Evolutionary conservation across 768 basidiomycete species (phyloP).

Genomic region (Rhodotorula paludigena): DNA sequence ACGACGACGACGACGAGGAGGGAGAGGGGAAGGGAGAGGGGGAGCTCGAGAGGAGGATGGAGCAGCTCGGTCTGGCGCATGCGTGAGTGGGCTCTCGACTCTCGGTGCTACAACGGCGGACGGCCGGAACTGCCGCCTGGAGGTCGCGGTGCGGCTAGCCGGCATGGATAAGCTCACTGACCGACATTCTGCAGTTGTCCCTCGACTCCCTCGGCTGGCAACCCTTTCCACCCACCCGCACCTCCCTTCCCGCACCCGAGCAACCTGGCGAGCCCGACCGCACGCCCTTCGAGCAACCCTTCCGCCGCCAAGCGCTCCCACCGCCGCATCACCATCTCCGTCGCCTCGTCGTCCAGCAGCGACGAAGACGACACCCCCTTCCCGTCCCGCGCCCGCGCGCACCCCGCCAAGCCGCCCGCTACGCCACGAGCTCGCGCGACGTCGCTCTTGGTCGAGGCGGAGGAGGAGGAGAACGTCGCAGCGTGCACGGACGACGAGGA

Average conservation of each 20-base stretch:
- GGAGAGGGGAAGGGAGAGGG: not conserved
- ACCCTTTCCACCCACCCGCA: not conserved
- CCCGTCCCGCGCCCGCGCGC: not conserved
- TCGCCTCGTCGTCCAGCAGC: not conserved
- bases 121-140: too few relatives aligned
- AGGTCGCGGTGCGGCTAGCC: not conserved
- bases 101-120: too few relatives aligned
- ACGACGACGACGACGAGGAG: not conserved
- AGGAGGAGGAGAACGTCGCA: conserved; percentile 2
- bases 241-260: too few relatives aligned
- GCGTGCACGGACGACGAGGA: conserved; percentile 15
- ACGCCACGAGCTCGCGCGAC: not conserved
- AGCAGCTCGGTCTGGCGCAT: not conserved
- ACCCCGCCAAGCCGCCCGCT: not conserved
- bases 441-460: fast-evolving
- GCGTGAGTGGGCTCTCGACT: not conserved
- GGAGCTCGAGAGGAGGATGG: too few relatives aligned
- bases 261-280: not conserved
- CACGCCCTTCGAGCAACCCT: not conserved
- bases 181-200: not conserved
- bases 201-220: not conserved
- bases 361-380: not conserved
- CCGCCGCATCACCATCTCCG: conserved; percentile 20
- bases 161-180: too few relatives aligned
- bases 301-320: not conserved